Evolutionary conservation across 2,329 filamentous ascomycete species (phyloP).

Genomic region (Alternaria conjuncta): DNA sequence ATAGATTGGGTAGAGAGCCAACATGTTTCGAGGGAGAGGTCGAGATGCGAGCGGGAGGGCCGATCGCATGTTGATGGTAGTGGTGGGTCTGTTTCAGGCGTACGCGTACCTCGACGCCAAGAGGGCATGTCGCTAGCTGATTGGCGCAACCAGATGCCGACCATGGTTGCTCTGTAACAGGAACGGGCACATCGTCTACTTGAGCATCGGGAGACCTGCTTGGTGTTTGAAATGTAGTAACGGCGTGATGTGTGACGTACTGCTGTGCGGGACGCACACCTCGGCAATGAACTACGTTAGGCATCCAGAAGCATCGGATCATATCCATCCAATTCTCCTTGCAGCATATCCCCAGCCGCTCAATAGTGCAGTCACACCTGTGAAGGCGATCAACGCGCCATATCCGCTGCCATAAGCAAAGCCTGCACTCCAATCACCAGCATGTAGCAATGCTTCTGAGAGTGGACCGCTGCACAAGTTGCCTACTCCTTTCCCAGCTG

Average conservation of each 20-base stretch:
- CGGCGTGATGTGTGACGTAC: neutral
- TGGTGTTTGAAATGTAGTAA: neutral
- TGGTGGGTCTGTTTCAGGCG: constrained; percentile 22
- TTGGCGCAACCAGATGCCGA: constrained; percentile 7
- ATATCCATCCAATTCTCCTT: constrained; percentile 42
- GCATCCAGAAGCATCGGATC: neutral
- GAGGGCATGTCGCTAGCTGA: neutral
- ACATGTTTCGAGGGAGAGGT: constrained; percentile 8
- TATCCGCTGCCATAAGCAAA: constrained; percentile 54
- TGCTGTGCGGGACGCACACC: neutral
- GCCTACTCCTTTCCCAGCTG: constrained; percentile 59
- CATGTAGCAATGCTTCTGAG: constrained; percentile 55
- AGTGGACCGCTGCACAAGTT: constrained; percentile 60
- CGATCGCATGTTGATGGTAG: constrained; percentile 13
- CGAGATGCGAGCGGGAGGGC: constrained; percentile 3
- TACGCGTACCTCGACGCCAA: constrained; percentile 12
- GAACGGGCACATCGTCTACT: constrained; percentile 8
- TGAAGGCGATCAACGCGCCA: constrained; percentile 52
- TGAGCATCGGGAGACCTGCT: neutral
- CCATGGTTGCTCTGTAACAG: constrained; percentile 14
- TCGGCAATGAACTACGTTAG: neutral
- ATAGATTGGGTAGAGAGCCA: constrained; percentile 11
- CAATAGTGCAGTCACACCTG: constrained; percentile 48
- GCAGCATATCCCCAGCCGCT: constrained; percentile 40
- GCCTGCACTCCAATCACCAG: constrained; percentile 44